A percentile compares a stretch with the other conserved stretches of the same genome.
Conservation (phyloP, 495 filamentous ascomycete genomes). For the Talaromyces adpressus region DNA sequence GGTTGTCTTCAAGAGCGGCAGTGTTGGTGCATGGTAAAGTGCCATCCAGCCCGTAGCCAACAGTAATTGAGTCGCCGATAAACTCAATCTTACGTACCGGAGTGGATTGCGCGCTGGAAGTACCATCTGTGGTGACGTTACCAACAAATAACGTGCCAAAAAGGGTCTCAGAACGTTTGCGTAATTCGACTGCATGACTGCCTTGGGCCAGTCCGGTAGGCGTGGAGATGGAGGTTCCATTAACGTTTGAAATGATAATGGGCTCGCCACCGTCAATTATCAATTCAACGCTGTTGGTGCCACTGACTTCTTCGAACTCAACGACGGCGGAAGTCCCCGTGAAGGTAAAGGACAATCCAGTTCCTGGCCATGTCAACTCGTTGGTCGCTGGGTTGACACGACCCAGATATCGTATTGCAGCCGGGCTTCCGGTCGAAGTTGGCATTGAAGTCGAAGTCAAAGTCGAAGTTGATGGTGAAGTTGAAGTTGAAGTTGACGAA, state of each 20-base stretch:
- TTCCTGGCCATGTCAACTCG: slow-evolving; percentile 13
- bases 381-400: slow-evolving; percentile 11
- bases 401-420: slow-evolving; percentile 9
- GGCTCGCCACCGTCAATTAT: slow-evolving; percentile 8
- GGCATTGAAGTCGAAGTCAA: background rate
- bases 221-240: slow-evolving; percentile 6
- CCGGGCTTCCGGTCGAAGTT: background rate
- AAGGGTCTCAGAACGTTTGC: slow-evolving; percentile 12
- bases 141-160: slow-evolving; percentile 11
- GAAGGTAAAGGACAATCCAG: slow-evolving; percentile 12
- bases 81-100: slow-evolving; percentile 10
- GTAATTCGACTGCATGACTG: slow-evolving; percentile 10
- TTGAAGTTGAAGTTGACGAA: background rate
- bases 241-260: slow-evolving; percentile 13
- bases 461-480: too few species aligned
- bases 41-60: slow-evolving; percentile 13
- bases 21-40: slow-evolving; percentile 12
- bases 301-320: slow-evolving; percentile 5
- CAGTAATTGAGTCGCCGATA: slow-evolving; percentile 14
- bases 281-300: slow-evolving; percentile 12
- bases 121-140: slow-evolving; percentile 12
- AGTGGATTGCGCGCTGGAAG: background rate
- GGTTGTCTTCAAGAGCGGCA: slow-evolving; percentile 14
- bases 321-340: slow-evolving; percentile 13
- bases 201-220: slow-evolving; percentile 6